phyloP scores from a whole-genome alignment of 2,329 filamentous ascomycete genomes.

The Aspergillus niger region DNA sequence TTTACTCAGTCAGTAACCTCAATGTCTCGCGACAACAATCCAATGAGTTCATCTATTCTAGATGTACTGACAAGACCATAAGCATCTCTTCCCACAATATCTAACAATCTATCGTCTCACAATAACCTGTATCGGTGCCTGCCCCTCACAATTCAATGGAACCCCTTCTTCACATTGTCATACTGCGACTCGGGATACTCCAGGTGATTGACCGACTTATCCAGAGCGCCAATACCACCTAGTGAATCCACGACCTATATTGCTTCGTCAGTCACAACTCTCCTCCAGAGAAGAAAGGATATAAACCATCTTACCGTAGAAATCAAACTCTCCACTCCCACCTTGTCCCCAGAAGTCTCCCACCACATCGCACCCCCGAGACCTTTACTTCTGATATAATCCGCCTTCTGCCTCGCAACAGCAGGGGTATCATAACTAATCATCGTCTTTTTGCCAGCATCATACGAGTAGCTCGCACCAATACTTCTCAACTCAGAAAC shows the following conservation, averaged over 20 bases:
- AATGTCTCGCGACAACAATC: too few species aligned
- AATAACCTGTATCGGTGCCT: neutral
- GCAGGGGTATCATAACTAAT: constrained; percentile 74
- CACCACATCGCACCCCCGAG: constrained; percentile 97
- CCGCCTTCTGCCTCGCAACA: constrained; percentile 69
- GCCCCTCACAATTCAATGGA: neutral
- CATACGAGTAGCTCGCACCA: constrained; percentile 73
- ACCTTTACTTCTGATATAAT: constrained; percentile 65
- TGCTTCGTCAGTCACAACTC: neutral
- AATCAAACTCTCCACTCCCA: constrained; percentile 67
- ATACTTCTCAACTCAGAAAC: constrained; percentile 63
- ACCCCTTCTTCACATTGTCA: constrained; percentile 11
- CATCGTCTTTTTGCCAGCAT: constrained; percentile 61
- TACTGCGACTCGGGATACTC: constrained; percentile 16
- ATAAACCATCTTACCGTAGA: constrained; percentile 43
- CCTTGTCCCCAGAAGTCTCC: constrained; percentile 80
- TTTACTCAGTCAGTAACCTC: too few species aligned
- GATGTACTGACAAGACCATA: neutral
- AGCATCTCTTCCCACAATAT: neutral
- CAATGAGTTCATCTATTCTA: too few species aligned
- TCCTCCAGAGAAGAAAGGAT: neutral
- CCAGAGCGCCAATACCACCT: constrained; percentile 4
- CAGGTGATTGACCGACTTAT: constrained; percentile 14
- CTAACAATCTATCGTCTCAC: neutral
- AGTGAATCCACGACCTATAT: constrained; percentile 12